Evolutionary conservation across 148 eudicot species (phyloP), one percentile per base, ranked within the genome.

Genomic region (Talinum fruticosum): DNA sequence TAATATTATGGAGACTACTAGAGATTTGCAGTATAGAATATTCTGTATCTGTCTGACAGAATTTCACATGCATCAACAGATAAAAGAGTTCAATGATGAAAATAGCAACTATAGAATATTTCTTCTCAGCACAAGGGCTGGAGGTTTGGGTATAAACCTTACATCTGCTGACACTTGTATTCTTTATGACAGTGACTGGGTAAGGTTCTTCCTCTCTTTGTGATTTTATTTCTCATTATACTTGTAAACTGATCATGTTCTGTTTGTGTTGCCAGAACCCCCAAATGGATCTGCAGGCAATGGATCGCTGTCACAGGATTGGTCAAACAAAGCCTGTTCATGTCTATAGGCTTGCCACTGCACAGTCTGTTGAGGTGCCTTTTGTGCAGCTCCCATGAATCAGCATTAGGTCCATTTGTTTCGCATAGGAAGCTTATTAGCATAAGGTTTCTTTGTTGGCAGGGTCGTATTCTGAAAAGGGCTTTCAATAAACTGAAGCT

Each of bases 261-360:
- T 81, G 15, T 26, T 41, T 71, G 61, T 62, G 61, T 74, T 79
- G 80, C 62, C 97, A 96, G 99, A 96, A 96, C 80, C 99, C 99
- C 53, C 99, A 96, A 87, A 89, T 91, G 96, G 99, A 96, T 82
- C 79, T 96, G 80, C 99, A 96, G 86, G 99, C 99, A 12, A 93
- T 96, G 99, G 99, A 96, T 82, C 90, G 99, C 29, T 96, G 99
- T 81, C 99, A 96, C 79, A 91, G 99, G 83, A 96, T 96, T 64
- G 99, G 99, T 75, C 99, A 96, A 82, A 96, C 98, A 54, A 93
- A 93, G 84, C 99, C 99, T 73, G 99, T 96, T 79, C 99, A 96
- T 87, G 99, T 96, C 82, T 96, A 96, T 82, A 86, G 99, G 87
- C 88, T 96, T 49, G 92, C 99, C 35, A 96, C 99, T 74, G 99